A percentile compares a stretch with the other conserved stretches of the same genome.
Evolutionary conservation across 495 filamentous ascomycete genomes (phyloP).

Genomic region (Geopyxis carbonaria): DNA sequence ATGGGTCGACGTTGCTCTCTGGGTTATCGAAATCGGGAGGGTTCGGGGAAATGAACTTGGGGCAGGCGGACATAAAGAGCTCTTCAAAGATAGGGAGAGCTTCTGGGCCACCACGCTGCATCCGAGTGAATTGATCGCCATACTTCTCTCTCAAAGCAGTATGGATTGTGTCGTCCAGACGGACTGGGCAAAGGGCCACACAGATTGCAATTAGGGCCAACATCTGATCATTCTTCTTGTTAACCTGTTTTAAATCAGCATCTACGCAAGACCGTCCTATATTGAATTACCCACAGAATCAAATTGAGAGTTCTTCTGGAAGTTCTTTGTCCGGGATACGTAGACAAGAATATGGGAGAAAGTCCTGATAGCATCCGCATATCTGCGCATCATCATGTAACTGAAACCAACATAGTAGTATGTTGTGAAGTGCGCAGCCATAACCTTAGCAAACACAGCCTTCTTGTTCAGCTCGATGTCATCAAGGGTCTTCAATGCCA

Average conservation of each 20-base stretch:
- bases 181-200: constrained; percentile 88
- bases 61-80: constrained; percentile 86
- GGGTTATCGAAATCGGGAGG: constrained; percentile 95
- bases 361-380: constrained; percentile 96
- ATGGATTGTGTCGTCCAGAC: constrained; percentile 97
- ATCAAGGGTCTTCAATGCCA: constrained; percentile 94
- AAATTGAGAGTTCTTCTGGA: constrained; percentile 96
- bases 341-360: constrained; percentile 99
- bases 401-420: constrained; percentile 99
- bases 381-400: constrained; percentile 99
- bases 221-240: constrained; percentile 99
- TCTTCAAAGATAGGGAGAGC: constrained; percentile 92
- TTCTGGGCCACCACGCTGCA: constrained; percentile 90
- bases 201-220: constrained; percentile 97
- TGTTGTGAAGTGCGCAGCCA: constrained; percentile 98
- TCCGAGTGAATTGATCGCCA: constrained; percentile 83
- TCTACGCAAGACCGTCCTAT: not conserved
- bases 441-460: constrained; percentile 97
- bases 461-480: constrained; percentile 99
- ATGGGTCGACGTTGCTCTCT: constrained; percentile 81
- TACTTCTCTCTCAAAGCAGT: constrained; percentile 96
- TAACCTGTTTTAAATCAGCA: constrained; percentile 33
- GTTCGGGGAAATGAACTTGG: constrained; percentile 96
- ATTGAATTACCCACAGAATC: constrained; percentile 38
- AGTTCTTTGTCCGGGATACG: constrained; percentile 97